Base-by-base conservation (phyloP, 345 rosid genomes). In the Aquilaria sinensis region DNA sequence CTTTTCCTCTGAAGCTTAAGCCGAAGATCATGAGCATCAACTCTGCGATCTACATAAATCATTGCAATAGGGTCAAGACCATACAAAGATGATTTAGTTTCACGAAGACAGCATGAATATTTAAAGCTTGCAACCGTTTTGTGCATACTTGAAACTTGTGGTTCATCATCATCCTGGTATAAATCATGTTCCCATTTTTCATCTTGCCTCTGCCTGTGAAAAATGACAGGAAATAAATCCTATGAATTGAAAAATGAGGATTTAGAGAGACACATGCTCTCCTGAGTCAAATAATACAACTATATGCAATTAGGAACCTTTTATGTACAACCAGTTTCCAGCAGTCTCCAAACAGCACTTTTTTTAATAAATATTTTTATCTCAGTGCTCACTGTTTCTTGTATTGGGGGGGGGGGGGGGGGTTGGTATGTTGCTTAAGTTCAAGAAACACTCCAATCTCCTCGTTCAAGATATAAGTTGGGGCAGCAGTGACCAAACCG, bases 141-240 rank as follows among this genome's bases (percentile, higher is more conserved):
- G 74, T 70, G 47, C 90, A 69, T 95, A 95, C 99, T 79, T 81
- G 97, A 83, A 68, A 72, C 72, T 55, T 69, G 81, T 53, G 81
- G 81, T 66, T 64, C 83, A 59, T 78, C 74, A 51, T 71, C 70
- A 54, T 71, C 70, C 11, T 63, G 53, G 70, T 68, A 91, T 71
- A 95, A 96, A 83, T 95, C 99, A 70, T 95, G 99, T 80, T 91
- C 94, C 99, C 99, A 95, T 74, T 83, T 95, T 74, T 95, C 98
- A 68, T 85, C 93, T 68, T 83, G 92, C 83, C 99, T 83, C 78
- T 83, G 92, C 75, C 98, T 95, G 92, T 76, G 80, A 74, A 69
- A 70, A 30, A 53, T 31, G n/a, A 15, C 52, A 62, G n/a, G 31
- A 46, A 65, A 58, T 62, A 11, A 47, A 30, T 53, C 12, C 9